phyloP scores from a whole-genome alignment of 208 protist genomes.

The Novymonas esmeraldas region DNA sequence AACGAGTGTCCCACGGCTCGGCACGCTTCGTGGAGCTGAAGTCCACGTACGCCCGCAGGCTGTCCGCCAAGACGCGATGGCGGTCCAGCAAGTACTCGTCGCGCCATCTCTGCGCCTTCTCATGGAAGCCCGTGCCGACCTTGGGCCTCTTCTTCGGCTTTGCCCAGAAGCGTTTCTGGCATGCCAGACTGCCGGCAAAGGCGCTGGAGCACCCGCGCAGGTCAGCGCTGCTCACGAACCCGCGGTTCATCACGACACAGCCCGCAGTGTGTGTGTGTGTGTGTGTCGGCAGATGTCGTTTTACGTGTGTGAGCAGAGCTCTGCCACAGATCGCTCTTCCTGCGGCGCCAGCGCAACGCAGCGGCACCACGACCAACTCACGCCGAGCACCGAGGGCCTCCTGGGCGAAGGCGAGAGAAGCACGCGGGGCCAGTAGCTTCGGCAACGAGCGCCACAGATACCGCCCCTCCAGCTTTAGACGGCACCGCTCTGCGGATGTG shows the following conservation, averaged over 20 bases:
- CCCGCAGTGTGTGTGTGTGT: not conserved
- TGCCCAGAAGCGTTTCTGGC: conserved; percentile 82
- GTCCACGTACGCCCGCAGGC: conserved; percentile 86
- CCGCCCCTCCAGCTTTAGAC: no score
- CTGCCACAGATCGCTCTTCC: no score
- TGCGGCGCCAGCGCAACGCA: no score
- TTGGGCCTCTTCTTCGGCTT: conserved; percentile 93
- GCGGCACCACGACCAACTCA: no score
- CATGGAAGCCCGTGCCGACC: conserved; percentile 84
- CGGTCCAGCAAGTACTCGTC: conserved; percentile 89
- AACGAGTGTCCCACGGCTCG: conserved; percentile 92
- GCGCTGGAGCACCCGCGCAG: conserved; percentile 38
- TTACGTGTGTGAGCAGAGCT: no score
- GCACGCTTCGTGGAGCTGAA: conserved; percentile 82
- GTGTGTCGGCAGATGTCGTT: no score
- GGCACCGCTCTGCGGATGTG: no score
- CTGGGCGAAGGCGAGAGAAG: no score
- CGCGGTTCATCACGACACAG: conserved; percentile 37
- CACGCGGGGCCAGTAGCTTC: no score
- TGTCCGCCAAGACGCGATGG: conserved; percentile 85
- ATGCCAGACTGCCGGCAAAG: conserved; percentile 31
- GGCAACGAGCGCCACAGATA: no score
- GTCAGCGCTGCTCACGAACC: conserved; percentile 67
- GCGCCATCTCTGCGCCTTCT: conserved; percentile 91
- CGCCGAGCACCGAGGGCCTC: no score